Conservation (phyloP, 2,329 filamentous ascomycete genomes). For the Stenocarpella maydis region DNA sequence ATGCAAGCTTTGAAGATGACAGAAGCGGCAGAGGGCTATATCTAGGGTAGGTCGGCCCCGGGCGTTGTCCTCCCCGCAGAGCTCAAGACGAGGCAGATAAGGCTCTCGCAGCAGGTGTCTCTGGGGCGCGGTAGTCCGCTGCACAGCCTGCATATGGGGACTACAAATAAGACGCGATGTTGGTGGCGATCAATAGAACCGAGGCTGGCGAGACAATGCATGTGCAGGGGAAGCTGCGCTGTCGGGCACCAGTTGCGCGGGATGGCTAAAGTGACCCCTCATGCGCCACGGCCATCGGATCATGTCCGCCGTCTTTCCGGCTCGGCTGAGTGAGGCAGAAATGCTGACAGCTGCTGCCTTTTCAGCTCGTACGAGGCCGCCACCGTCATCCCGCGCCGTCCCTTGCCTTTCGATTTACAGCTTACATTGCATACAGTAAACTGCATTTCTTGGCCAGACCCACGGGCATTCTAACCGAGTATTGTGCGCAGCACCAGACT, state of each 20-base stretch:
- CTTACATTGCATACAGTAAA: not conserved
- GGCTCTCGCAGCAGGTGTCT: not conserved
- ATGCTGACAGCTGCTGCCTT: not conserved
- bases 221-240: not conserved
- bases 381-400: not conserved
- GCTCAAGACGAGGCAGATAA: not conserved
- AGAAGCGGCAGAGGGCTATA: not conserved
- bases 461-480: not conserved
- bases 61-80: not conserved
- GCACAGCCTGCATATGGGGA: not conserved
- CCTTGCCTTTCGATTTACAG: not conserved
- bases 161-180: not conserved
- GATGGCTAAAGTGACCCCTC: not conserved
- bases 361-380: not conserved
- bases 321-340: not conserved
- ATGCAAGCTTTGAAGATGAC: not conserved
- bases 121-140: not conserved
- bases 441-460: not conserved
- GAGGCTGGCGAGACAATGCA: conserved; percentile 4
- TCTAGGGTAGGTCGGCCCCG: not conserved
- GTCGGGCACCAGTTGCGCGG: not conserved
- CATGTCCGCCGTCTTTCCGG: not conserved
- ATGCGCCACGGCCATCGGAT: not conserved
- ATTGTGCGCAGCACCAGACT: not conserved
- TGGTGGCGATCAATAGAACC: not conserved